These are phyloP conservation scores for Lophium mytilinum DNA, from an alignment of 495 filamentous ascomycete species.

Conservation along the genomic window DNA sequence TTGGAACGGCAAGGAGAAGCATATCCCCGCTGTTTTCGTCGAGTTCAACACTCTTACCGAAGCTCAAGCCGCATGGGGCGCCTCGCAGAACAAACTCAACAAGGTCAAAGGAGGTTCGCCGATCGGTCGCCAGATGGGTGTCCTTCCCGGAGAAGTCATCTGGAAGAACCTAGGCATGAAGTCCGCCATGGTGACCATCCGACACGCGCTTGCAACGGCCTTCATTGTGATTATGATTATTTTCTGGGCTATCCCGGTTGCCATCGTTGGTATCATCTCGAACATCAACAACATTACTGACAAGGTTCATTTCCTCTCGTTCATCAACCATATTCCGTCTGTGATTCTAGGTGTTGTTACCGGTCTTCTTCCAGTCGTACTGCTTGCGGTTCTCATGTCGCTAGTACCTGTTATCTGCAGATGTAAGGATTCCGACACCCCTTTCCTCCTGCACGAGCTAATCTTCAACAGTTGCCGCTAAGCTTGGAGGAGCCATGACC, in stretches of 20 bases:
- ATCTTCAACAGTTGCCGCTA: slow-evolving; percentile 54
- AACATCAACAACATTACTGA: slow-evolving; percentile 66
- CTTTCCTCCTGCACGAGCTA: background rate
- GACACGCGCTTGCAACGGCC: slow-evolving; percentile 57
- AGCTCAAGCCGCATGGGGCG: slow-evolving; percentile 80
- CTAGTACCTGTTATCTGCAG: slow-evolving; percentile 82
- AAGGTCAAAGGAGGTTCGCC: slow-evolving; percentile 89
- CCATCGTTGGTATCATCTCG: slow-evolving; percentile 75
- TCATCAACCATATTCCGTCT: slow-evolving; percentile 63
- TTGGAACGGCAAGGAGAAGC: slow-evolving; percentile 55
- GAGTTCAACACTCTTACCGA: slow-evolving; percentile 76
- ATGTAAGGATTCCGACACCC: slow-evolving; percentile 36
- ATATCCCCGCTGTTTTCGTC: slow-evolving; percentile 73
- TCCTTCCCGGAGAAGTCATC: slow-evolving; percentile 78
- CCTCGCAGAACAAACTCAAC: slow-evolving; percentile 64
- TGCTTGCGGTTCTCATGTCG: slow-evolving; percentile 81
- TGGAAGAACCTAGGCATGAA: slow-evolving; percentile 81
- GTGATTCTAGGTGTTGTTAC: slow-evolving; percentile 73
- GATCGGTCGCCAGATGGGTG: slow-evolving; percentile 60
- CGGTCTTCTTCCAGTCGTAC: slow-evolving; percentile 70
- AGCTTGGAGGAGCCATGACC: slow-evolving; percentile 69
- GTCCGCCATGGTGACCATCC: slow-evolving; percentile 78
- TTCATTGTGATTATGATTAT: slow-evolving; percentile 75
- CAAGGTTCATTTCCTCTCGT: slow-evolving; percentile 56
- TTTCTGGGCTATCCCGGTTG: slow-evolving; percentile 94